Percentiles rank a stretch among this genome's conserved stretches.
Evolutionary conservation across 768 basidiomycete species (phyloP).

Genomic region (Xanthoconium purpureum): DNA sequence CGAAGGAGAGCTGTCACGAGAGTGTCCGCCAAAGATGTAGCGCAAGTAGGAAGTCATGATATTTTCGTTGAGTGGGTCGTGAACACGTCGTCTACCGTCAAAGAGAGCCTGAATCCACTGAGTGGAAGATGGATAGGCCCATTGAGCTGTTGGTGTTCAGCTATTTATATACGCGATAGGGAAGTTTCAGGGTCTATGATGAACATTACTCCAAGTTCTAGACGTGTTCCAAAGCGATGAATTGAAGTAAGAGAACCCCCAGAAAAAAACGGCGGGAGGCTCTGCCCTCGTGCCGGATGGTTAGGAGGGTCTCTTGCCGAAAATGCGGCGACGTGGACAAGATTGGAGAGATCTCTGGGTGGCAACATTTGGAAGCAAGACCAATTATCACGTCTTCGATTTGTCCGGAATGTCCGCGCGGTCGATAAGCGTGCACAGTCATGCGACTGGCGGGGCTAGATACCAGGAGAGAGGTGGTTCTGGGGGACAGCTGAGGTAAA

Average conservation of each 20-base stretch:
- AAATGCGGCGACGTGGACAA: conserved; percentile 9
- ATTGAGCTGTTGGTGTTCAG: not conserved
- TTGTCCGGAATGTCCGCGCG: conserved; percentile 27
- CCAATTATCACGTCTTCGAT: conserved; percentile 33
- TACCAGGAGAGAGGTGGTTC: conserved; percentile 3
- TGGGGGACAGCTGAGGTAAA: conserved; percentile 31
- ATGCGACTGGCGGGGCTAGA: conserved; percentile 8
- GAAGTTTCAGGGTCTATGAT: conserved; percentile 24
- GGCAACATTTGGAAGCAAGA: conserved; percentile 5
- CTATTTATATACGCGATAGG: conserved; percentile 26
- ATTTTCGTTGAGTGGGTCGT: conserved; percentile 16
- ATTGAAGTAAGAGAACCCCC: conserved; percentile 36
- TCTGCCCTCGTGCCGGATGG: conserved; percentile 12
- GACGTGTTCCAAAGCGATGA: conserved; percentile 18
- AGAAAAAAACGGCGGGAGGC: conserved; percentile 23
- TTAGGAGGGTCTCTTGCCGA: conserved; percentile 22
- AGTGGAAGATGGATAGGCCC: conserved; percentile 8
- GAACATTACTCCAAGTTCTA: conserved; percentile 19
- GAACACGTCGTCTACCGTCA: conserved; percentile 16
- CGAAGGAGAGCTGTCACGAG: conserved; percentile 25
- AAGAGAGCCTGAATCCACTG: conserved; percentile 7
- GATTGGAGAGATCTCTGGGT: conserved; percentile 16
- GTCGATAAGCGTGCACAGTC: conserved; percentile 17
- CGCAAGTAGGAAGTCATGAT: conserved; percentile 52
- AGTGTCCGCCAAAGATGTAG: conserved; percentile 40